Evolutionary conservation across 768 basidiomycete species (phyloP), one percentile per base, ranked within the genome.

Genomic region (Cyathus striatus): DNA sequence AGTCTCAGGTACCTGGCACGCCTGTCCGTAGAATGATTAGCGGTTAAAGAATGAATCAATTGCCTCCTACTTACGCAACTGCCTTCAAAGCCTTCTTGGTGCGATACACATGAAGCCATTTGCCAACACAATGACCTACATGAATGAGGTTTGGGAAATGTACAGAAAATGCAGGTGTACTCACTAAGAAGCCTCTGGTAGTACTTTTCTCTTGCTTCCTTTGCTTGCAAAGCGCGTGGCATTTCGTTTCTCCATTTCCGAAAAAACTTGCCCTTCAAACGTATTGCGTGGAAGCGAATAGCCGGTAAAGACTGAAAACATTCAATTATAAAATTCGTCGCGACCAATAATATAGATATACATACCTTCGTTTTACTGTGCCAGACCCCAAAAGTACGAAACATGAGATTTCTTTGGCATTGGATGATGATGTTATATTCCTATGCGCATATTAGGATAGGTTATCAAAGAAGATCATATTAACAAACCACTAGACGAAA

Each of bases 1-100:
- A 91, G 69, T 45, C 84, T 82, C 47, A 91, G 75, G 63, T 88
- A 86, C 53, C 88, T 76, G 30, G 90, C 89, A 20, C 89, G 88
- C 45, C 89, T 91, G 42, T 16, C 45, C 18, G 21, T 5, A 23
- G 45, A 43, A 43, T n/a, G 43, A 49, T 14, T n/a, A n/a, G n/a
- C n/a, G n/a, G n/a, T n/a, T n/a, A n/a, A n/a, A n/a, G n/a, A n/a
- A n/a, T n/a, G n/a, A n/a, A n/a, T n/a, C n/a, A n/a, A n/a, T n/a
- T n/a, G n/a, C n/a, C n/a, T n/a, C n/a, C n/a, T 40, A 80, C 88
- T 70, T 59, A 92, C 90, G 86, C 86, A 38, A 90, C 81, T 40
- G 90, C 87, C 59, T 87, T 89, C 32, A 84, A 71, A 30, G 84
- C 81, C 32, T 82, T 71, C 56, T 84, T 88, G 14, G 79, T 79